Evolutionary conservation across 179 eudicot genomes (phyloP).

Genomic region (Kewa caespitosa): DNA sequence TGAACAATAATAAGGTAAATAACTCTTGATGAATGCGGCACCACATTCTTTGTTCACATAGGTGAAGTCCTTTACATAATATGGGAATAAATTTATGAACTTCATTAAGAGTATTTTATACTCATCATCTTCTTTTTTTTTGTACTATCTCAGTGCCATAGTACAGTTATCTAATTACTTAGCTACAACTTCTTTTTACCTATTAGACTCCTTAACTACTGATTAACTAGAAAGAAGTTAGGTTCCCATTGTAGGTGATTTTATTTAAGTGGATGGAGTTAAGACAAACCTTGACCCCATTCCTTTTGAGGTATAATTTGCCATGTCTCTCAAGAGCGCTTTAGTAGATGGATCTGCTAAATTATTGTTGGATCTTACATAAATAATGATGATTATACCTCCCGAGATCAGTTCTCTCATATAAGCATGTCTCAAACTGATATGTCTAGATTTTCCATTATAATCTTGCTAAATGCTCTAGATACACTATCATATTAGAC

Average conservation of each 20-base stretch:
- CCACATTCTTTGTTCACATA: background rate
- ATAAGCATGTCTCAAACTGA: slow-evolving; percentile 18
- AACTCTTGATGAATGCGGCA: background rate
- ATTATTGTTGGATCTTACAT: slow-evolving; percentile 6
- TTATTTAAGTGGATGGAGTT: background rate
- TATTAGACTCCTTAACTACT: slow-evolving; percentile 1
- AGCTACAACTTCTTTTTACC: slow-evolving; percentile 10
- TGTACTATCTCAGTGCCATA: too few species aligned
- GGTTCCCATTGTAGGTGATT: background rate
- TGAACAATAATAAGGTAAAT: background rate
- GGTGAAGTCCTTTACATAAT: background rate
- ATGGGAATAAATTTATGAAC: too few species aligned
- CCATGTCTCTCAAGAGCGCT: background rate
- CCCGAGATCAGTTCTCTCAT: slow-evolving; percentile 1
- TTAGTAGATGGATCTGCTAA: slow-evolving; percentile 9
- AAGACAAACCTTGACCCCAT: slow-evolving; percentile 4
- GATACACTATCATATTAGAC: slow-evolving; percentile 7
- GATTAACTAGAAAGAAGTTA: background rate
- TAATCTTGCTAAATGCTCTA: slow-evolving; percentile 7
- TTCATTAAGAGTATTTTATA: too few species aligned
- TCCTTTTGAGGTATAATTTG: background rate
- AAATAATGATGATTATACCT: background rate
- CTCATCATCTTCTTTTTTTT: too few species aligned
- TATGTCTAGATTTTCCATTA: slow-evolving; percentile 13
- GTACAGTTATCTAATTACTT: background rate